Evolutionary conservation across 73 alveolate species (phyloP).

Genomic region (Durusdinium trenchii): DNA sequence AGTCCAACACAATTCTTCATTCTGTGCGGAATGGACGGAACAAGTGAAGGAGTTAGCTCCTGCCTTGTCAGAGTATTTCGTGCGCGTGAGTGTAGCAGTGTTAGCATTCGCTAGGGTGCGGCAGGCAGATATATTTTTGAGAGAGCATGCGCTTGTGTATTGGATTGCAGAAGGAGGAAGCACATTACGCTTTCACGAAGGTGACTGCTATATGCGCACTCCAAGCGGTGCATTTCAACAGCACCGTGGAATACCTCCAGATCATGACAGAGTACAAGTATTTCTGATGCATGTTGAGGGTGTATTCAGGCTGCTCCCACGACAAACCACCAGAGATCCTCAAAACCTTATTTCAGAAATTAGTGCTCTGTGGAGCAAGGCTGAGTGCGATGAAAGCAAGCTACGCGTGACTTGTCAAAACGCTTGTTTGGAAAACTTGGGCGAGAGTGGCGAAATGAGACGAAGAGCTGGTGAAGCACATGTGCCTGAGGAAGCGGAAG

Average conservation of each 20-base stretch:
- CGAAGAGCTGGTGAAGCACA: background rate
- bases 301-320: conserved; percentile 26
- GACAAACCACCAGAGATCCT: background rate
- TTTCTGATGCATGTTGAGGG: conserved; percentile 29
- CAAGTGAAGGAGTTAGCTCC: background rate
- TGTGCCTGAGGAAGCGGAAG: background rate
- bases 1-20: background rate
- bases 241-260: conserved; percentile 27
- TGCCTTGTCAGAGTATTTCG: background rate
- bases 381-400: background rate
- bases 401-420: background rate
- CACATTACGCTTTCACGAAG: background rate
- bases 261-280: background rate
- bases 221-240: conserved; percentile 23
- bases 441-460: background rate
- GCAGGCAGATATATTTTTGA: background rate
- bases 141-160: conserved; percentile 32
- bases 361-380: background rate
- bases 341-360: background rate
- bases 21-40: background rate
- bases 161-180: conserved; percentile 1
- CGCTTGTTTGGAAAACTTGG: background rate
- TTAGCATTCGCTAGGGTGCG: background rate
- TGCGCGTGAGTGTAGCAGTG: background rate
- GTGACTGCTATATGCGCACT: conserved; percentile 32